Evolutionary conservation across 1,139 yeast genomes (phyloP), one percentile per base, ranked within the genome.

Genomic region (Hyphopichia khmerensis): DNA sequence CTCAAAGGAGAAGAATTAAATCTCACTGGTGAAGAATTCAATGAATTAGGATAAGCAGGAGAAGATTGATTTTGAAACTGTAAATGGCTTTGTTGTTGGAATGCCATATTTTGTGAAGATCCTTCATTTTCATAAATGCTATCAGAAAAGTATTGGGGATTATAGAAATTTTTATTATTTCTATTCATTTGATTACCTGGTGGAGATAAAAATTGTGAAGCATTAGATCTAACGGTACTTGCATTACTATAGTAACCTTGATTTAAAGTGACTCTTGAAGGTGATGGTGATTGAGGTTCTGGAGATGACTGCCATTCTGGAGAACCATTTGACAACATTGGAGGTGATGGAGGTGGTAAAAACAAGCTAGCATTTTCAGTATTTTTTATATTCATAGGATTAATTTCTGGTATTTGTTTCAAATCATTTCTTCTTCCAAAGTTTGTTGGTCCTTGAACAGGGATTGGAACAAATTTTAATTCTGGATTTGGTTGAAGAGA

Each of bases 321-420:
- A 1, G 72, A 65, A 1, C 63, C 71, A 39, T 63, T 54, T 4
- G 66, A 55, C 40, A 67, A 57, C 5, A 72, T 60, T 18, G 79
- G 78, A 5, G 79, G 72, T 4, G 72, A 56, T 1, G 72, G 72
- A 4, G 77, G 78, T 11, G 77, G 77, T 41, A 72, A 60, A 43
- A 47, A 65, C 3, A 60, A 50, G 38, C 55, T 57, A 13, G 18
- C 23, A 33, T 18, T 21, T 4, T 33, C 9, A 17, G 34, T 35
- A 14, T 40, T 27, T 14, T 41, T 43, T 1, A 35, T n/a, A n/a
- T n/a, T n/a, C n/a, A n/a, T n/a, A n/a, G n/a, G n/a, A 31, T 36
- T 35, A 9, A 17, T 17, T 7, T 32, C 33, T 36, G 36, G 27
- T n/a, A 9, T 26, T 8, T 26, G 11, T 26, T 26, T 26, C 4